Conservation (phyloP, 352 stramenopile genomes). For the Globisporangium emineosum region DNA sequence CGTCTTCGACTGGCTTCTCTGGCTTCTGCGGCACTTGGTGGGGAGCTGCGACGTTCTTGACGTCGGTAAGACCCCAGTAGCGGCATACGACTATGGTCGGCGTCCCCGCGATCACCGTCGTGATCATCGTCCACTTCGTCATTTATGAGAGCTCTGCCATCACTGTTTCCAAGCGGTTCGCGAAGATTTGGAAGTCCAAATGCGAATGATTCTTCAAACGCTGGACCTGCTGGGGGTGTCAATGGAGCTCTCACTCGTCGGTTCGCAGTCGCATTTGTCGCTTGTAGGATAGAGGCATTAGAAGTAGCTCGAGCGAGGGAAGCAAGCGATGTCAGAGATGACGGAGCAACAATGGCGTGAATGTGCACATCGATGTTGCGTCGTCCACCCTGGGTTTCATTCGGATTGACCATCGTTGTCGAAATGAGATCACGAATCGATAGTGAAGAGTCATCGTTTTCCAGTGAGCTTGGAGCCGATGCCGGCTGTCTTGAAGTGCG, state of each 20-base stretch:
- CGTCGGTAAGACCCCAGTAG: conserved; percentile 44
- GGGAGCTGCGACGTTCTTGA: conserved; percentile 18
- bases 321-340: conserved; percentile 64
- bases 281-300: conserved; percentile 9
- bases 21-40: conserved; percentile 16
- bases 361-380: conserved; percentile 87
- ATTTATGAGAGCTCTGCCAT: conserved; percentile 25
- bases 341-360: conserved; percentile 78
- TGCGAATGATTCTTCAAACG: conserved; percentile 33
- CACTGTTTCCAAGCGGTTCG: conserved; percentile 21
- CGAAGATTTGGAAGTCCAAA: conserved; percentile 36
- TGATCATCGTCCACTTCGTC: conserved; percentile 28
- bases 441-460: conserved; percentile 44
- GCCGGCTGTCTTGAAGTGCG: conserved; percentile 7
- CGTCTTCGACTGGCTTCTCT: conserved; percentile 25
- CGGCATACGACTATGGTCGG: conserved; percentile 56
- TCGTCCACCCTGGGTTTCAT: conserved; percentile 31
- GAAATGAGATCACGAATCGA: conserved; percentile 66
- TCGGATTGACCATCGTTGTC: conserved; percentile 24
- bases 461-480: conserved; percentile 15
- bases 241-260: conserved; percentile 19
- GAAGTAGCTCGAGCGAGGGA: conserved; percentile 29
- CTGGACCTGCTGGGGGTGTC: conserved; percentile 21
- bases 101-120: conserved; percentile 27
- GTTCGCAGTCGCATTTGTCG: conserved; percentile 2